These are phyloP conservation scores for Leccinum truebloodii DNA, from an alignment of 768 basidiomycete species.

Conservation along the genomic window DNA sequence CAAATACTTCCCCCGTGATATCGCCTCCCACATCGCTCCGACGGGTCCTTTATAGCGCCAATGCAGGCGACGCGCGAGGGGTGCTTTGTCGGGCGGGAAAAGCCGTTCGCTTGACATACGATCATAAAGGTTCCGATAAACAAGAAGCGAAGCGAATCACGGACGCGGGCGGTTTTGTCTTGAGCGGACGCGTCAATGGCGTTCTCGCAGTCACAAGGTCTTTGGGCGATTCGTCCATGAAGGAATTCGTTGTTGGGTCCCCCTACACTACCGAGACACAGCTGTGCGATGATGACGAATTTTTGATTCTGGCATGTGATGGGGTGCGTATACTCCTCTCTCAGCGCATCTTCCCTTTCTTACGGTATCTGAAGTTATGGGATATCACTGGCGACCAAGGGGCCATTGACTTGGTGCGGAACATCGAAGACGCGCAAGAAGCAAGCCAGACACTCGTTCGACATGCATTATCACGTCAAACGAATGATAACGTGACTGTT, in stretches of 20 bases:
- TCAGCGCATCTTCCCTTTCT: conserved; percentile 2
- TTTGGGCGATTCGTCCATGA: conserved; percentile 97
- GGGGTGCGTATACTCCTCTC: conserved; percentile 64
- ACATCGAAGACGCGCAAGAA: conserved; percentile 73
- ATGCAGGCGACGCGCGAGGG: conserved; percentile 94
- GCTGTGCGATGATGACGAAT: conserved; percentile 88
- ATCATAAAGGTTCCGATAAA: conserved; percentile 96
- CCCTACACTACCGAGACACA: conserved; percentile 99
- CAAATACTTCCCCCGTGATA: conserved; percentile 32
- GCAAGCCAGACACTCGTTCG: conserved; percentile 79
- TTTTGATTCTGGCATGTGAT: conserved; percentile 94
- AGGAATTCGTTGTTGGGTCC: conserved; percentile 97
- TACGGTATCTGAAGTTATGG: conserved; percentile 70
- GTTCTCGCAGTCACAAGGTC: conserved; percentile 96
- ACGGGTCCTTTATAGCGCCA: conserved; percentile 91
- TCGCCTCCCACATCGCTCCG: conserved; percentile 51
- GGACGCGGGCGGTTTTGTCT: conserved; percentile 97
- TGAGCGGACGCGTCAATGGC: conserved; percentile 98
- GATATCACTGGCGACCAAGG: conserved; percentile 91
- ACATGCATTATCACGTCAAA: conserved; percentile 85
- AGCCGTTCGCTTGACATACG: conserved; percentile 93
- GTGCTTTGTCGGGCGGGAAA: conserved; percentile 90
- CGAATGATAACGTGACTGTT: conserved; percentile 93
- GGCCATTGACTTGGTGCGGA: conserved; percentile 82
- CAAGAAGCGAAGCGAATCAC: conserved; percentile 98